phyloP scores from a whole-genome alignment of 2,329 filamentous ascomycete genomes.

The Xylaria sp. region DNA sequence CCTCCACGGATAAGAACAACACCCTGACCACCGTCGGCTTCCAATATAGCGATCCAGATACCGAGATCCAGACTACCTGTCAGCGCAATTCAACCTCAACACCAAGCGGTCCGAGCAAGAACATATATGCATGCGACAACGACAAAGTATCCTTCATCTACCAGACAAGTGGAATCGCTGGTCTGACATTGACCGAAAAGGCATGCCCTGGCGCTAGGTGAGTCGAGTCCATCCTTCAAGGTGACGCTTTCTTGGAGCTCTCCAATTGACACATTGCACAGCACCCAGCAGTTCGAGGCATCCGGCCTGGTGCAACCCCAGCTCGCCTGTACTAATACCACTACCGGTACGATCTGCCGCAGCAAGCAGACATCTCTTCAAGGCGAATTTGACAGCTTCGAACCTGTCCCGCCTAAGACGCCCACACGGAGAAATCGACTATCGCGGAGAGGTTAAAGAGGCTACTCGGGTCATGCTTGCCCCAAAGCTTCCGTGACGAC shows the following conservation, averaged over 20 bases:
- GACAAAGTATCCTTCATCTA: constrained; percentile 47
- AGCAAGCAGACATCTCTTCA: constrained; percentile 37
- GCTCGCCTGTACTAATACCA: constrained; percentile 42
- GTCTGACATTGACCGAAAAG: constrained; percentile 46
- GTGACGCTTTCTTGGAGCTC: neutral
- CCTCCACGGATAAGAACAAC: constrained; percentile 40
- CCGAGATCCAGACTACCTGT: constrained; percentile 46
- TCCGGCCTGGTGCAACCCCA: constrained; percentile 41
- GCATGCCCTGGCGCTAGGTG: constrained; percentile 46
- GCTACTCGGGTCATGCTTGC: neutral
- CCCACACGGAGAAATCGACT: constrained; percentile 26
- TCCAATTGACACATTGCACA: constrained; percentile 33
- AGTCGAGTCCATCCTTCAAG: constrained; percentile 32
- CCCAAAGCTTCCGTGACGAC: neutral
- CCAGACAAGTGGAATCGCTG: constrained; percentile 44
- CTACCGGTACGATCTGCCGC: constrained; percentile 41
- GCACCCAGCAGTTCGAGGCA: constrained; percentile 43
- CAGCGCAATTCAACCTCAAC: constrained; percentile 46
- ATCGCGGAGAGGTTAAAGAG: constrained; percentile 22
- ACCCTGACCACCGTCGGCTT: constrained; percentile 43
- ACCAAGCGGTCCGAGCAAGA: constrained; percentile 37
- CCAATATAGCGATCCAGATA: constrained; percentile 44
- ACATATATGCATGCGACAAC: constrained; percentile 46
- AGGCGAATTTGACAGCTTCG: constrained; percentile 44
- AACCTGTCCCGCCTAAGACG: constrained; percentile 38